Evolutionary conservation across 2,329 filamentous ascomycete species (phyloP).

Genomic region (Pseudocercospora pini-densiflorae): DNA sequence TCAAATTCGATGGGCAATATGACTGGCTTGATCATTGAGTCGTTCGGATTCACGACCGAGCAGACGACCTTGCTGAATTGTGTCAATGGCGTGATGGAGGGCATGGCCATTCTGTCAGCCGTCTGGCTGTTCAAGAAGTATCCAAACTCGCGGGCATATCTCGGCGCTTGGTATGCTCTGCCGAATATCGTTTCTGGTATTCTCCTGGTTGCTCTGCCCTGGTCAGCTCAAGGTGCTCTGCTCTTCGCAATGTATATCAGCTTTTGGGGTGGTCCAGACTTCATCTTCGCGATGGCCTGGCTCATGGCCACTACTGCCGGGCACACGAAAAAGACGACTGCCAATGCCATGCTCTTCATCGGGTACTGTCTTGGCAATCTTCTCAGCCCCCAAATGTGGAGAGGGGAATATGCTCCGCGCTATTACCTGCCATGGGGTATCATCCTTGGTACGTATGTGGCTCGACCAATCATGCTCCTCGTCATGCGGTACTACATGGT

Average conservation of each 20-base stretch:
- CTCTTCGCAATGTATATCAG: slow-evolving; percentile 23
- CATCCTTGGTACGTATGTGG: slow-evolving; percentile 20
- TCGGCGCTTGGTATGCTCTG: slow-evolving; percentile 17
- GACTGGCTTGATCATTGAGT: slow-evolving; percentile 21
- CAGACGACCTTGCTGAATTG: slow-evolving; percentile 20
- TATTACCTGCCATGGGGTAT: slow-evolving; percentile 23
- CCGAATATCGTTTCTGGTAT: slow-evolving; percentile 20
- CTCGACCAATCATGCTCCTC: slow-evolving; percentile 15
- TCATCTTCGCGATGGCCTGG: slow-evolving; percentile 22
- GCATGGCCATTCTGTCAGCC: slow-evolving; percentile 16
- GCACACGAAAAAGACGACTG: slow-evolving; percentile 65
- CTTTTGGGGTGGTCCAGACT: slow-evolving; percentile 18
- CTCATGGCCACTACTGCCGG: slow-evolving; percentile 54
- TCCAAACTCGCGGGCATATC: slow-evolving; percentile 19
- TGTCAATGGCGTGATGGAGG: slow-evolving; percentile 18
- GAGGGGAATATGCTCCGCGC: slow-evolving; percentile 20
- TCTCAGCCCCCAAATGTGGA: slow-evolving; percentile 21
- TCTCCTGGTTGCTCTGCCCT: slow-evolving; percentile 16
- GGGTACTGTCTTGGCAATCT: slow-evolving; percentile 27
- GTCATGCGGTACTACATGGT: slow-evolving; percentile 18
- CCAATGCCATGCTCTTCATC: slow-evolving; percentile 57
- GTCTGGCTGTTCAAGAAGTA: slow-evolving; percentile 20
- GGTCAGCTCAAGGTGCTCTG: slow-evolving; percentile 14
- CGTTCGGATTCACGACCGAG: slow-evolving; percentile 21
- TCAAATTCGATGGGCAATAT: slow-evolving; percentile 23